These are phyloP conservation scores for Pseudopediastrum boryanum DNA, from an alignment of 139 green algal species.

Conservation along the genomic window DNA sequence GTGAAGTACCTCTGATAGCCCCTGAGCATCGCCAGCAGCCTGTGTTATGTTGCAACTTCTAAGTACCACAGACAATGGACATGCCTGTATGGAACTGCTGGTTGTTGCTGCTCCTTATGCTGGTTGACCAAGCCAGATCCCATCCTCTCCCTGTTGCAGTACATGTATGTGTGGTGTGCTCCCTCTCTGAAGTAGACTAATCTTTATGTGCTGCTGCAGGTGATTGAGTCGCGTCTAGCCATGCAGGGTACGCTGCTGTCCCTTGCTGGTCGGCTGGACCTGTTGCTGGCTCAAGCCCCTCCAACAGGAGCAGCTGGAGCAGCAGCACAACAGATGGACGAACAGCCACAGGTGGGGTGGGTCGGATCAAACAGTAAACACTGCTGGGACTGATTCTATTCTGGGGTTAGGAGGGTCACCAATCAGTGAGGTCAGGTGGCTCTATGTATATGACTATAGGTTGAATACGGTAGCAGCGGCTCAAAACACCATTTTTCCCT, in stretches of 20 bases:
- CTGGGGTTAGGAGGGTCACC: neutral
- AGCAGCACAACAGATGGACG: neutral
- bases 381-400: neutral
- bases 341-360: constrained; percentile 4
- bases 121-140: too few relatives aligned
- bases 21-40: too few relatives aligned
- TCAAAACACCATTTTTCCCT: neutral
- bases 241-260: constrained; percentile 52
- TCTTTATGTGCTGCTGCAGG: constrained; percentile 23
- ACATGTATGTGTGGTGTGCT: too few relatives aligned
- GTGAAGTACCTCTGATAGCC: too few relatives aligned
- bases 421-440: neutral
- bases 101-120: too few relatives aligned
- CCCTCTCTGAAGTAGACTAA: too few relatives aligned
- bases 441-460: neutral
- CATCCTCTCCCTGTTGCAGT: too few relatives aligned
- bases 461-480: neutral
- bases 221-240: constrained; percentile 57
- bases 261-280: constrained; percentile 59
- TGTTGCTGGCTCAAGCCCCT: constrained; percentile 51
- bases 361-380: neutral
- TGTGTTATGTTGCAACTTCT: too few relatives aligned
- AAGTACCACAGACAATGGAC: too few relatives aligned
- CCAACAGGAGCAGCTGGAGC: neutral
- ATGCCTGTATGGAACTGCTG: too few relatives aligned